These are phyloP conservation scores for Calonectria ilicicola DNA, from an alignment of 2,329 filamentous ascomycete genomes.

Conservation along the genomic window DNA sequence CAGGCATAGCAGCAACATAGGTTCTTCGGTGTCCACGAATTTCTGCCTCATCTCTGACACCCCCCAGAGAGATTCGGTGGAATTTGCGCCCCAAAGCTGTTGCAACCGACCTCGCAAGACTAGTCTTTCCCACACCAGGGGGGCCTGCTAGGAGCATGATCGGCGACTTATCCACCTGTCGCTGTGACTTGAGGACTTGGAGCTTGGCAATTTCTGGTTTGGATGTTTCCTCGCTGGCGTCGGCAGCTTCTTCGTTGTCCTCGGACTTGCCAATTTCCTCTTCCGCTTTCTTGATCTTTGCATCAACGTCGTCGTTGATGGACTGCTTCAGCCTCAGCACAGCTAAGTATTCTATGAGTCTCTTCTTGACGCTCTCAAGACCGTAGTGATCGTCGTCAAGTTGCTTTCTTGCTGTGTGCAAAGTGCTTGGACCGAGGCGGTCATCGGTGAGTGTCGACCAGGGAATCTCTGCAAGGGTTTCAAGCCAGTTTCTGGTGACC, in stretches of 20 bases:
- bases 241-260: slow-evolving; percentile 36
- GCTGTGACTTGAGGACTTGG: slow-evolving; percentile 81
- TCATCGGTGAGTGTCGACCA: slow-evolving; percentile 90
- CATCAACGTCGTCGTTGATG: slow-evolving; percentile 85
- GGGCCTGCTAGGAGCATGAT: slow-evolving; percentile 94
- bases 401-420: slow-evolving; percentile 85
- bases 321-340: slow-evolving; percentile 96
- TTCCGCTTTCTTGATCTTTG: slow-evolving; percentile 78
- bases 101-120: slow-evolving; percentile 91
- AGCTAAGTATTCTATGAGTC: slow-evolving; percentile 92
- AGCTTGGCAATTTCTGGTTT: slow-evolving; percentile 70
- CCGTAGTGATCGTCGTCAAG: slow-evolving; percentile 97
- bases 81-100: slow-evolving; percentile 94
- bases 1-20: slow-evolving; percentile 99
- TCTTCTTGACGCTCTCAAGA: slow-evolving; percentile 96
- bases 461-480: slow-evolving; percentile 93
- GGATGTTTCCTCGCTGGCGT: slow-evolving; percentile 41
- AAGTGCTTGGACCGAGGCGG: slow-evolving; percentile 82
- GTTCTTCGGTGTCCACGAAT: slow-evolving; percentile 95
- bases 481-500: slow-evolving; percentile 91
- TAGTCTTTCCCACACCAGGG: slow-evolving; percentile 96
- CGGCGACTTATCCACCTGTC: slow-evolving; percentile 93
- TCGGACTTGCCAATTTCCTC: slow-evolving; percentile 62
- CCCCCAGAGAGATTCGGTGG: slow-evolving; percentile 95
- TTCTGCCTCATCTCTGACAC: slow-evolving; percentile 95